phyloP scores from a whole-genome alignment of 768 basidiomycete genomes.

The Pleurotus djamor region DNA sequence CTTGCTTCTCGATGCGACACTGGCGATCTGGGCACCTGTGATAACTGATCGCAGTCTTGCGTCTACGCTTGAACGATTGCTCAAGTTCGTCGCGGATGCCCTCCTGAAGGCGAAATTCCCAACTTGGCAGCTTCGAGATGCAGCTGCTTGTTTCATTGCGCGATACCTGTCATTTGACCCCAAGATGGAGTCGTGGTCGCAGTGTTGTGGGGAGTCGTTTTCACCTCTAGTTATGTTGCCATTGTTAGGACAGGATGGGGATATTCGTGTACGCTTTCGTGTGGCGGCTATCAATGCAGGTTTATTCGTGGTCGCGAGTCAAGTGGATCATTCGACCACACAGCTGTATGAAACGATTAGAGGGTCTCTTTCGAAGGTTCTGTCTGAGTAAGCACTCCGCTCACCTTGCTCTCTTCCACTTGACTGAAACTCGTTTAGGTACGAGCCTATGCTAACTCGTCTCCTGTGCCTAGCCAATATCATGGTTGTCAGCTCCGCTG shows the following conservation, averaged over 20 bases:
- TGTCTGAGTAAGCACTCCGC: slow-evolving; percentile 43
- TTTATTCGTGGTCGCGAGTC: slow-evolving; percentile 50
- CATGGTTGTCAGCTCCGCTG: slow-evolving; percentile 73
- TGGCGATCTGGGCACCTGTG: slow-evolving; percentile 51
- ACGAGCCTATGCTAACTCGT: slow-evolving; percentile 75
- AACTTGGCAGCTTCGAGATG: slow-evolving; percentile 70
- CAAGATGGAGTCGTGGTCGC: slow-evolving; percentile 44
- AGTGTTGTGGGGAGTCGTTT: slow-evolving; percentile 16
- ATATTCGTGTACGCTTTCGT: slow-evolving; percentile 84
- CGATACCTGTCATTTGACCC: slow-evolving; percentile 62
- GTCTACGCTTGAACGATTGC: slow-evolving; percentile 45
- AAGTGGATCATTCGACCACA: slow-evolving; percentile 23
- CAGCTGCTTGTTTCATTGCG: slow-evolving; percentile 63
- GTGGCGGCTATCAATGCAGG: slow-evolving; percentile 58
- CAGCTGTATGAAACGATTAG: slow-evolving; percentile 48
- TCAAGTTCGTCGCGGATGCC: slow-evolving; percentile 49
- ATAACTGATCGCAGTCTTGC: slow-evolving; percentile 31
- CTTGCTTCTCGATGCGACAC: slow-evolving; percentile 63
- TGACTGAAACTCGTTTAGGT: slow-evolving; percentile 34
- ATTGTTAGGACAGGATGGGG: slow-evolving; percentile 59
- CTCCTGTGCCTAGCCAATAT: slow-evolving; percentile 72
- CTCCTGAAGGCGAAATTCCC: slow-evolving; percentile 37
- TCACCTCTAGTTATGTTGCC: slow-evolving; percentile 50
- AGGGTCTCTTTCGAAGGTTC: slow-evolving; percentile 36
- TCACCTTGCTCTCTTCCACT: background rate